Conservation (phyloP, 2,329 filamentous ascomycete genomes). For the Monosporascus sp. region DNA sequence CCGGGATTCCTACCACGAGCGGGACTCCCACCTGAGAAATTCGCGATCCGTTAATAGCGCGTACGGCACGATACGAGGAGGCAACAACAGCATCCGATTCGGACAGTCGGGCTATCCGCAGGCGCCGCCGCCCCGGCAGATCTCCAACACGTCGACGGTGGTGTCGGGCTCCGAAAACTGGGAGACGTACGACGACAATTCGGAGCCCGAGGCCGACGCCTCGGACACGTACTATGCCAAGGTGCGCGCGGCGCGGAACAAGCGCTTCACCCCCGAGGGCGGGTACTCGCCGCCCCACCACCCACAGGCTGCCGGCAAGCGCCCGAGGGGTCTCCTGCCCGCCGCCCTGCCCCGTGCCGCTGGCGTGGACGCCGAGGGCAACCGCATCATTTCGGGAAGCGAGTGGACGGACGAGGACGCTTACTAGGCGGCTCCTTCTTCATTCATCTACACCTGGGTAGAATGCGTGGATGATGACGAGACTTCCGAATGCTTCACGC, state of each 20-base stretch:
- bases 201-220: slow-evolving; percentile 68
- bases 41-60: slow-evolving; percentile 13
- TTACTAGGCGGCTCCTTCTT: slow-evolving; percentile 31
- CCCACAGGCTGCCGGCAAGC: slow-evolving; percentile 38
- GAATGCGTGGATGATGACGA: background rate
- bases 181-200: slow-evolving; percentile 90
- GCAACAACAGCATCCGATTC: slow-evolving; percentile 24
- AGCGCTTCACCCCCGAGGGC: slow-evolving; percentile 53
- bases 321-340: slow-evolving; percentile 48
- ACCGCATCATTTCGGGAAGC: slow-evolving; percentile 57
- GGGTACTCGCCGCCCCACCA: slow-evolving; percentile 31
- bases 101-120: slow-evolving; percentile 33
- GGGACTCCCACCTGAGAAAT: slow-evolving; percentile 32
- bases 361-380: slow-evolving; percentile 49
- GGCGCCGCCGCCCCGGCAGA: slow-evolving; percentile 52
- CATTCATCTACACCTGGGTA: background rate
- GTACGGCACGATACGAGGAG: background rate
- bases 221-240: slow-evolving; percentile 78
- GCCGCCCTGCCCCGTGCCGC: slow-evolving; percentile 31
- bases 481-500: background rate
- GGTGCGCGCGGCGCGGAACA: slow-evolving; percentile 62
- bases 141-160: slow-evolving; percentile 69
- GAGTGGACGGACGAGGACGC: slow-evolving; percentile 64
- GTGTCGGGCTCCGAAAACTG: slow-evolving; percentile 90
- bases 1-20: slow-evolving; percentile 23